phyloP scores from a whole-genome alignment of 345 rosid genomes.

The Aethionema arabicum region DNA sequence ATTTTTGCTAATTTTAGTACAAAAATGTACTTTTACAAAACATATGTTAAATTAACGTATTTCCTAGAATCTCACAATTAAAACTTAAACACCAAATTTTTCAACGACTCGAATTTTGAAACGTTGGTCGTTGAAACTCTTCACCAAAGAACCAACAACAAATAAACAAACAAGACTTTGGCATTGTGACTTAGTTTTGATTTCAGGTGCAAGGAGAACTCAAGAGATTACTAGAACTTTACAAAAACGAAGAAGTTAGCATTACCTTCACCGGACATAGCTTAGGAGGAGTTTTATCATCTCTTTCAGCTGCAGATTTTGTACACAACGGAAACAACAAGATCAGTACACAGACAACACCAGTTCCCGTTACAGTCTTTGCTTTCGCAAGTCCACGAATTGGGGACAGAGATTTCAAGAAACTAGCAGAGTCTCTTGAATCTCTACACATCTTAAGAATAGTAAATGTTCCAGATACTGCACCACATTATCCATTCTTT shows the following conservation, averaged over 20 bases:
- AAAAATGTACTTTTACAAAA: too few relatives aligned
- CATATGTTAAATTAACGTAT: too few relatives aligned
- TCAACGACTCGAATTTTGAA: too few relatives aligned
- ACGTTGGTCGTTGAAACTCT: too few relatives aligned
- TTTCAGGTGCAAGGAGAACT: conserved; percentile 53
- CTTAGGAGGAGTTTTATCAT: conserved; percentile 57
- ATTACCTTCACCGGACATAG: conserved; percentile 62
- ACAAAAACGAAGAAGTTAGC: conserved; percentile 60
- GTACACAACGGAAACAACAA: conserved; percentile 37
- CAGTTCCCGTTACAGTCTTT: conserved; percentile 53
- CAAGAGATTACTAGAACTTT: conserved; percentile 44
- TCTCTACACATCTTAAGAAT: conserved; percentile 31
- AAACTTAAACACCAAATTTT: too few relatives aligned
- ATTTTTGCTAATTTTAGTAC: too few relatives aligned
- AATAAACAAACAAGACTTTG: too few relatives aligned
- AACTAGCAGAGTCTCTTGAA: conserved; percentile 15
- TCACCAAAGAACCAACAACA: too few relatives aligned
- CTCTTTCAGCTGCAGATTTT: conserved; percentile 56
- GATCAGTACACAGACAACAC: conserved; percentile 9
- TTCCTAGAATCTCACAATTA: too few relatives aligned
- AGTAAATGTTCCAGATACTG: conserved; percentile 36
- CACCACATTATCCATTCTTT: conserved; percentile 38
- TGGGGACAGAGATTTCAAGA: conserved; percentile 42
- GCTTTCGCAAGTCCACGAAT: conserved; percentile 53
- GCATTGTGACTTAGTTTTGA: conserved; percentile 13